Conservation (phyloP, 2,329 filamentous ascomycete species). For the Phialocephala sp. region DNA sequence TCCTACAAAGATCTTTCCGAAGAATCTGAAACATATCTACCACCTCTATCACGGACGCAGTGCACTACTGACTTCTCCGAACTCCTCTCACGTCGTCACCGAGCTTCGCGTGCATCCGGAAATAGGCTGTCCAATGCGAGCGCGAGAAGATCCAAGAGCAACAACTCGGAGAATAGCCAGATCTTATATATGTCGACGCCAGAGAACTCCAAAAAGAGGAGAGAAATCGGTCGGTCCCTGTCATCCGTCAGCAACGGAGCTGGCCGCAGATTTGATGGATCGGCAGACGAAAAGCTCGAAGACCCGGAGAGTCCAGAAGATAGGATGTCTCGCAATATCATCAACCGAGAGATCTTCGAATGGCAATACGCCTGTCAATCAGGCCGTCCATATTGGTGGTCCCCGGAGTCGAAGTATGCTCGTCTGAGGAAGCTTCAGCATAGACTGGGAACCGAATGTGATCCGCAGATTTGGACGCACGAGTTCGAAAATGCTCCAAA, state of each 20-base stretch:
- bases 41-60: slow-evolving; percentile 4
- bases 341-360: slow-evolving; percentile 41
- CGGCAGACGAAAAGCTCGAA: slow-evolving; percentile 19
- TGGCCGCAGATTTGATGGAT: slow-evolving; percentile 22
- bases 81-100: slow-evolving; percentile 1
- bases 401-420: slow-evolving; percentile 36
- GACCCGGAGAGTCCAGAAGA: slow-evolving; percentile 20
- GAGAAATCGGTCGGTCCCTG: slow-evolving; percentile 30
- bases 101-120: slow-evolving; percentile 1
- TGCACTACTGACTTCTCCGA: slow-evolving; percentile 15
- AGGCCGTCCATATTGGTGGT: slow-evolving; percentile 43
- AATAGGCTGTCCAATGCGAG: not conserved
- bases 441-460: slow-evolving; percentile 15
- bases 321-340: slow-evolving; percentile 37
- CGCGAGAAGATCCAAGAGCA: slow-evolving; percentile 16
- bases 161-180: slow-evolving; percentile 35
- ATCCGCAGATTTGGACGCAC: slow-evolving; percentile 26
- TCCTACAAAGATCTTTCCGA: not conserved
- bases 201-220: slow-evolving; percentile 16
- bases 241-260: slow-evolving; percentile 36
- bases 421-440: slow-evolving; percentile 26
- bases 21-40: not conserved
- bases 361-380: slow-evolving; percentile 42
- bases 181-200: slow-evolving; percentile 32
- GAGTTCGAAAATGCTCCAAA: slow-evolving; percentile 23